Conservation (phyloP, 805 yeast genomes). For the Candida xyloterini region DNA sequence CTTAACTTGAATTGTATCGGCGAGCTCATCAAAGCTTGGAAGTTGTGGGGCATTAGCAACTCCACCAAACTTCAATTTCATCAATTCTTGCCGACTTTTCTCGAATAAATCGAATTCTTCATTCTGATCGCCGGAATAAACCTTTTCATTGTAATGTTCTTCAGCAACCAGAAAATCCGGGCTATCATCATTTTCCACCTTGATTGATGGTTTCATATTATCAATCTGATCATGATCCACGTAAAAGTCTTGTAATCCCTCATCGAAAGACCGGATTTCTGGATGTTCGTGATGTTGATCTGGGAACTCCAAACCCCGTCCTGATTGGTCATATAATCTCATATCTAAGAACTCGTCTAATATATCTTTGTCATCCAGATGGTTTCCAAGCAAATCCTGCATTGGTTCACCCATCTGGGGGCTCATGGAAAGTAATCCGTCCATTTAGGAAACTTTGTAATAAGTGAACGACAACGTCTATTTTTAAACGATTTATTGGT, state of each 20-base stretch:
- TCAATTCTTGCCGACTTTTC: slow-evolving; percentile 45
- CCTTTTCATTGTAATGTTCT: slow-evolving; percentile 5
- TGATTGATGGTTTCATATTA: slow-evolving; percentile 8
- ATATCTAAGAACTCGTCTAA: slow-evolving; percentile 57
- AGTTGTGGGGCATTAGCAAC: slow-evolving; percentile 3
- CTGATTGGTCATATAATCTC: slow-evolving; percentile 41
- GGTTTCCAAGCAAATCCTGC: slow-evolving; percentile 13
- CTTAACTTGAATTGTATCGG: slow-evolving; percentile 8
- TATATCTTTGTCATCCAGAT: slow-evolving; percentile 41
- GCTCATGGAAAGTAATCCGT: slow-evolving; percentile 20
- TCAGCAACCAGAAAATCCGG: slow-evolving; percentile 10
- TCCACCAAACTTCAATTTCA: slow-evolving; percentile 53
- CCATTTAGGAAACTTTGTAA: slow-evolving; percentile 10
- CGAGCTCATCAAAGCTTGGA: slow-evolving; percentile 9
- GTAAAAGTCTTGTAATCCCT: slow-evolving; percentile 3
- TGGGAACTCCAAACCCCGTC: slow-evolving; percentile 4
- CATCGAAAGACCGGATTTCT: slow-evolving; percentile 3
- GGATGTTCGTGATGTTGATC: slow-evolving; percentile 1
- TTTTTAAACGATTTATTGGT: background rate
- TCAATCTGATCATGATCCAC: slow-evolving; percentile 3
- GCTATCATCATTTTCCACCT: slow-evolving; percentile 12
- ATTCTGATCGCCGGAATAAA: slow-evolving; percentile 9
- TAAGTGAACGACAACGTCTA: background rate
- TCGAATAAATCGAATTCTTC: slow-evolving; percentile 37
- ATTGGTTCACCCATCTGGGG: slow-evolving; percentile 18